Percentiles rank a stretch among this genome's conserved stretches.
Evolutionary conservation across 208 protist species (phyloP).

Genomic region (Leishmania mexicana): DNA sequence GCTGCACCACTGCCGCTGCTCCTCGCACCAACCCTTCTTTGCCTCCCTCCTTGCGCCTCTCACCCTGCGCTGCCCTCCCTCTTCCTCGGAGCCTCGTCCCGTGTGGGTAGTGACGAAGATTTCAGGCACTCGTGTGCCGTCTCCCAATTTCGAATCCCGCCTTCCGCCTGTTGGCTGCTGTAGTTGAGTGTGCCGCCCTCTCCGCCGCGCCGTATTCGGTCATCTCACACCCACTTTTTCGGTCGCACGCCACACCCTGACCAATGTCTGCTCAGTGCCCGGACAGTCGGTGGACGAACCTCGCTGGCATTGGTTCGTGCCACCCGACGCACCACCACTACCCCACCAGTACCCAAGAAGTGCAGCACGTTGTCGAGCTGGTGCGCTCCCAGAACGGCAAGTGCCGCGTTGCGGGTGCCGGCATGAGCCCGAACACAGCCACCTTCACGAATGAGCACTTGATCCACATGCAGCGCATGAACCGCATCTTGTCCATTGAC

Average conservation of each 20-base stretch:
- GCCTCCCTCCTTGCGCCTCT: neutral
- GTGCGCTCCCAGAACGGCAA: slow-evolving; percentile 35
- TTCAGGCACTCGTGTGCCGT: neutral
- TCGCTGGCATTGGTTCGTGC: slow-evolving; percentile 59
- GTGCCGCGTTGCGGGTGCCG: slow-evolving; percentile 58
- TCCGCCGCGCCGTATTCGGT: no score
- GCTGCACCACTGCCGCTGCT: no score
- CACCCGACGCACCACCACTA: slow-evolving; percentile 52
- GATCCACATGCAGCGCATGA: slow-evolving; percentile 59
- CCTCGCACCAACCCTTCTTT: neutral
- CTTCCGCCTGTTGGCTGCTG: neutral
- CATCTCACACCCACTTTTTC: neutral
- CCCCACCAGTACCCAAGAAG: slow-evolving; percentile 32
- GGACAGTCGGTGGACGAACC: slow-evolving; percentile 51
- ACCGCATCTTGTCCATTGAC: slow-evolving; percentile 58
- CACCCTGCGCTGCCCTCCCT: no score
- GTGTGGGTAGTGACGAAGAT: neutral
- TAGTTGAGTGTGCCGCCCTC: neutral
- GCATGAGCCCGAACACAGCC: slow-evolving; percentile 62
- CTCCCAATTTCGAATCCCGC: neutral
- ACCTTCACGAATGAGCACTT: slow-evolving; percentile 64
- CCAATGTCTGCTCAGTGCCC: neutral
- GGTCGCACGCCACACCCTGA: neutral
- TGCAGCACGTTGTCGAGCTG: slow-evolving; percentile 29
- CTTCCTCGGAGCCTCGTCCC: neutral